These are phyloP conservation scores for Aaosphaeria arxii DNA, from an alignment of 2,329 filamentous ascomycete species.

Conservation along the genomic window DNA sequence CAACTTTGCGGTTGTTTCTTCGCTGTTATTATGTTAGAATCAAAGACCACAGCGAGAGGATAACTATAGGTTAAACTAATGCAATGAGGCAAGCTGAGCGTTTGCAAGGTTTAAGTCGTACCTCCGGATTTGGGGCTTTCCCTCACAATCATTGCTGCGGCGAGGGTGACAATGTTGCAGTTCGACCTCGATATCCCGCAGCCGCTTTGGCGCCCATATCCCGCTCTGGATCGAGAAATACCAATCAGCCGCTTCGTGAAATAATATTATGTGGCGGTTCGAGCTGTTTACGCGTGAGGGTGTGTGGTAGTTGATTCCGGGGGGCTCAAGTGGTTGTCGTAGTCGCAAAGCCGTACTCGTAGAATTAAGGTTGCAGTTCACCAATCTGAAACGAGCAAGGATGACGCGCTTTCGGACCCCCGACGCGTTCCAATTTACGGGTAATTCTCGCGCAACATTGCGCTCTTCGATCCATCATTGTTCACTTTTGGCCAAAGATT, in stretches of 20 bases:
- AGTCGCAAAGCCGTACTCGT: slow-evolving; percentile 2
- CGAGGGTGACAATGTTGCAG: slow-evolving; percentile 2
- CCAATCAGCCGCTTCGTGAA: too few relatives aligned
- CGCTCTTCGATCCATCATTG: too few relatives aligned
- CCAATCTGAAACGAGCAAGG: slow-evolving; percentile 28
- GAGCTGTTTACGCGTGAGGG: too few relatives aligned
- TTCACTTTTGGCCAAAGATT: too few relatives aligned
- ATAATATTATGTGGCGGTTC: too few relatives aligned
- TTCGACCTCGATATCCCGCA: slow-evolving; percentile 1
- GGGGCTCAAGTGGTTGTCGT: too few relatives aligned
- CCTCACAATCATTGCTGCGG: slow-evolving; percentile 43
- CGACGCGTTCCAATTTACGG: slow-evolving; percentile 12
- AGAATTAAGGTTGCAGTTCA: slow-evolving; percentile 20
- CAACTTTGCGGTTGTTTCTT: slow-evolving; percentile 47
- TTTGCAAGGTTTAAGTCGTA: slow-evolving; percentile 12
- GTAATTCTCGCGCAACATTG: background rate
- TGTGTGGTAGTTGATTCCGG: too few relatives aligned
- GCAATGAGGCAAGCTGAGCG: background rate
- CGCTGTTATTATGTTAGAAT: slow-evolving; percentile 14
- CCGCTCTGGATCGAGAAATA: slow-evolving; percentile 8
- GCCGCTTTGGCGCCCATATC: slow-evolving; percentile 26
- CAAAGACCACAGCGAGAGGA: too few relatives aligned
- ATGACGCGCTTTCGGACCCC: slow-evolving; percentile 19
- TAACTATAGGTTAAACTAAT: background rate
- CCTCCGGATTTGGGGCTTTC: slow-evolving; percentile 46